Evolutionary conservation across 2,329 filamentous ascomycete species (phyloP).

Genomic region (Trichophyton simii): DNA sequence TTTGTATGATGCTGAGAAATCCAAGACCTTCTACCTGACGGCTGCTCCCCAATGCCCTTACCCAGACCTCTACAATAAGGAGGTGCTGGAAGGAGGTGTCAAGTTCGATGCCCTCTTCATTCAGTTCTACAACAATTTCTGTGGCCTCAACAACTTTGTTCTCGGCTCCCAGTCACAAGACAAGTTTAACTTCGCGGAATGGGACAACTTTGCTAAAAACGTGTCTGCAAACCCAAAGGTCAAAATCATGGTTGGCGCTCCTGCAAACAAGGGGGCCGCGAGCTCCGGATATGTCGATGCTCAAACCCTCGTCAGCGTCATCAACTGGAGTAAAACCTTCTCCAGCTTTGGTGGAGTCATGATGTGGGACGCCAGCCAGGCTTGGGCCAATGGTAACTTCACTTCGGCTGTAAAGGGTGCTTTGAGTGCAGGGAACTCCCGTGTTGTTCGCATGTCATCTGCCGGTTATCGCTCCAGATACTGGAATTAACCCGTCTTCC

Average conservation of each 20-base stretch:
- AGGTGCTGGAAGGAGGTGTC: slow-evolving; percentile 43
- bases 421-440: slow-evolving; percentile 16
- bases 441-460: background rate
- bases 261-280: slow-evolving; percentile 41
- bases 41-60: slow-evolving; percentile 58
- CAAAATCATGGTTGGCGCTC: slow-evolving; percentile 50
- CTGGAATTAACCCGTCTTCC: background rate
- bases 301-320: slow-evolving; percentile 36
- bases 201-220: slow-evolving; percentile 53
- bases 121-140: slow-evolving; percentile 60
- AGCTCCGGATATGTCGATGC: slow-evolving; percentile 45
- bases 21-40: slow-evolving; percentile 47
- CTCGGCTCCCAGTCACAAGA: slow-evolving; percentile 34
- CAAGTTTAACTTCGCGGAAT: slow-evolving; percentile 50
- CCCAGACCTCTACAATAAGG: slow-evolving; percentile 48
- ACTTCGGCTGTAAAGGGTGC: slow-evolving; percentile 34
- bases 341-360: slow-evolving; percentile 54
- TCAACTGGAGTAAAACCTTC: slow-evolving; percentile 44
- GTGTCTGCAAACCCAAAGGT: slow-evolving; percentile 47
- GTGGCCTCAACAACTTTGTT: slow-evolving; percentile 44
- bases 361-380: slow-evolving; percentile 56
- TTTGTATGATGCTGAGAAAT: slow-evolving; percentile 40
- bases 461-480: background rate
- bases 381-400: slow-evolving; percentile 47
- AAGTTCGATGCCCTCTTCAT: slow-evolving; percentile 49